Evolutionary conservation across 2,329 filamentous ascomycete species (phyloP), one percentile per base, ranked within the genome.

Genomic region (Fusarium mexicanum): DNA sequence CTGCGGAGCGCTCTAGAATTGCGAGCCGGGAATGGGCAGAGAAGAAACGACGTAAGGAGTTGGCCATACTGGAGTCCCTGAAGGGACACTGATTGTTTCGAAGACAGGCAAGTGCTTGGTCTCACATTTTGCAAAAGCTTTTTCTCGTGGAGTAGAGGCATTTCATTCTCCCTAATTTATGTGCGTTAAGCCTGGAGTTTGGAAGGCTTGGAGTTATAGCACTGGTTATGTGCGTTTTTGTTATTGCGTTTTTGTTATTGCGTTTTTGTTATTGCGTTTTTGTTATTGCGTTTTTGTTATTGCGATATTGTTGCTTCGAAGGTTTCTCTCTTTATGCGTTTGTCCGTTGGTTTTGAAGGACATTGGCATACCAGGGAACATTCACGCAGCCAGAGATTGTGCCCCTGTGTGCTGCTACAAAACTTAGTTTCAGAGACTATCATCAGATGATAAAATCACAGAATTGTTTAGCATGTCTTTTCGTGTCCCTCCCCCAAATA

Each of bases 21-120:
- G 85, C 88, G 67, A 89, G 89, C 73, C 86, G 89, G 40, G 88
- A 91, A 75, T 91, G 90, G 89, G 89, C 89, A 17, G 89, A 91
- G 78, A 90, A 87, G 81, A 87, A 88, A 78, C 84, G 84, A 43
- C 83, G 80, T 24, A 87, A 85, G 77, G 81, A 82, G 62, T 54
- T 72, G 47, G 74, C 77, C 33, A 51, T 76, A 44, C 71, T 51
- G 41, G 74, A 73, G 37, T 62, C 69, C 22, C 69, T 72, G 7
- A 60, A 48, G 31, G 67, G 58, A 46, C 71, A 66, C 16, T 55
- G 37, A 41, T 40, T 6, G 9, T 20, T 62, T 26, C 43, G 20
- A 46, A 46, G 53, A 37, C 43, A 10, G 37, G 43, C 37, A 48
- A 40, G 37, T n/a, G 37, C 38, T 61, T 60, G n/a, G 40, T 33